Evolutionary conservation across 2,329 filamentous ascomycete genomes (phyloP).

Genomic region (Colletotrichum sp.): DNA sequence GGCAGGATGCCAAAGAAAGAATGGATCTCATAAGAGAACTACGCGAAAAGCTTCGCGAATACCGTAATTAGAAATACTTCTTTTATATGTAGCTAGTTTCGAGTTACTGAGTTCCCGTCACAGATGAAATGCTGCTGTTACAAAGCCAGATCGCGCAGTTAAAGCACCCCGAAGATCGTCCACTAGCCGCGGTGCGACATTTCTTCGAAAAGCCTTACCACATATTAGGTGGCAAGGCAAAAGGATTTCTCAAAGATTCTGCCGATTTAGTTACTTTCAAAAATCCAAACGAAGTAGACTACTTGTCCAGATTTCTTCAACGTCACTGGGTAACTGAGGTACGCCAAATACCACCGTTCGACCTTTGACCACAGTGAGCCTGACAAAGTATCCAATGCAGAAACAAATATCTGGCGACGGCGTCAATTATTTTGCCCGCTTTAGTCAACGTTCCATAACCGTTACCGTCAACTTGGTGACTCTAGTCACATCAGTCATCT

Average conservation of each 20-base stretch:
- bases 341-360: rapidly evolving
- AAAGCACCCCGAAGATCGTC: neutral
- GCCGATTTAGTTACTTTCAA: rapidly evolving
- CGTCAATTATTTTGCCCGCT: neutral
- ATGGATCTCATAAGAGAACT: neutral
- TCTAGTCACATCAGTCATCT: neutral
- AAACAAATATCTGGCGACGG: neutral
- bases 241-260: neutral
- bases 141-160: neutral
- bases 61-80: neutral
- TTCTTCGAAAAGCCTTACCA: neutral
- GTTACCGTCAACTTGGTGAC: neutral
- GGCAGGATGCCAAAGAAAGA: neutral
- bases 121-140: neutral
- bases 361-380: rapidly evolving
- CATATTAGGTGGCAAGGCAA: neutral
- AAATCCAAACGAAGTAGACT: rapidly evolving
- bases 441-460: neutral
- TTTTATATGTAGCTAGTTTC: neutral
- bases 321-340: neutral
- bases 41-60: neutral
- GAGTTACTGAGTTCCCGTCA: neutral
- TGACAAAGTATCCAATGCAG: neutral
- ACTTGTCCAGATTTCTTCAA: neutral
- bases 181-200: neutral